Evolutionary conservation across 2,329 filamentous ascomycete genomes (phyloP), one percentile per base, ranked within the genome.

Genomic region (Podosphaera xanthii): DNA sequence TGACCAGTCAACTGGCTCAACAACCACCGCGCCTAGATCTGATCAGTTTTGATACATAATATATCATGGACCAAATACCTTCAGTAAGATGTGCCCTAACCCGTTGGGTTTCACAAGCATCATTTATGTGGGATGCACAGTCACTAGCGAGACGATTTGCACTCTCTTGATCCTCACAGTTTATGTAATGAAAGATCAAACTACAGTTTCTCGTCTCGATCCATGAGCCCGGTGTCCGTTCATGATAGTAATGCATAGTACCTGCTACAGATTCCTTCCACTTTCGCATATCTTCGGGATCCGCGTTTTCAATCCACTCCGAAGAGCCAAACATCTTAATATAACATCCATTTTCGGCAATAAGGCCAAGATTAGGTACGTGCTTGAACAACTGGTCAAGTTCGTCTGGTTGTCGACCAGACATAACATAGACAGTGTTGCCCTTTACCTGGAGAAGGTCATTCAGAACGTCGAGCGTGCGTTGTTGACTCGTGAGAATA

Each of bases 281-380:
- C 3, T 77, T 75, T 34, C 76, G 74, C 61, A 87, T 84, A 65
- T 84, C 78, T 2, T 80, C 76, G 0, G 80, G 75, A 68, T 95
- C 83, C 2, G 84, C 82, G 71, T 94, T 84, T 62, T 84, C 82
- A 2, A 78, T 80, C 92, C 92, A 97, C 42, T 79, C 76, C 33
- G 79, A 77, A 14, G 75, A 76, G 30, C 81, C 78, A 53, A 79
- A 81, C 63, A 87, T 79, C 65, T 86, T 87, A 60, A 96, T 74
- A 71, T 94, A 97, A 69, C 87, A 94, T 1, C 91, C 91, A 64
- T 95, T 96, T 72, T 97, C 91, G 0, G 91, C 91, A 63, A 97
- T 94, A 3, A 97, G 76, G 2, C 92, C 92, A 2, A 96, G 74
- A 61, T 85, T 84, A 4, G 87, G 85, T 1, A 96, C 84, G 33